These are phyloP conservation scores for Rhytidiadelphus loreus DNA, from an alignment of 225 moss, liverwort and hornwort genomes.

Conservation along the genomic window DNA sequence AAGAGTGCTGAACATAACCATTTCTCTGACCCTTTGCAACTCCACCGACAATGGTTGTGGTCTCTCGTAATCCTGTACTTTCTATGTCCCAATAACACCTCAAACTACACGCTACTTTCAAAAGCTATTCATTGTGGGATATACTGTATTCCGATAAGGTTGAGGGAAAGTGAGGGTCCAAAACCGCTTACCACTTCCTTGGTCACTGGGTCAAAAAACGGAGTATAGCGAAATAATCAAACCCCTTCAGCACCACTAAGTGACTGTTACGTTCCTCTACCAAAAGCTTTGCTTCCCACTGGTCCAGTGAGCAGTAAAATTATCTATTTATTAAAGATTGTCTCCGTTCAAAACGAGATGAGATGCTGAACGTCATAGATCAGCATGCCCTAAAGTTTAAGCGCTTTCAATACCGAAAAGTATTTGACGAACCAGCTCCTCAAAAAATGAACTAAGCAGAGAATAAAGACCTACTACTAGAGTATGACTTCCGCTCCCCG, in stretches of 20 bases:
- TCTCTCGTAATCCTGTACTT: not conserved
- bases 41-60: not conserved
- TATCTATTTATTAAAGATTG: not conserved
- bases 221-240: constrained; percentile 28
- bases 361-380: not conserved
- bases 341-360: not conserved
- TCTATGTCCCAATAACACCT: not conserved
- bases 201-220: not conserved
- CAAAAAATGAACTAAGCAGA: not conserved
- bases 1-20: not conserved
- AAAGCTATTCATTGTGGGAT: not conserved
- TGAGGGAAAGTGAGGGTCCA: not conserved
- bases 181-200: constrained; percentile 32
- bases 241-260: constrained; percentile 25
- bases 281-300: not conserved
- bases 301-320: not conserved
- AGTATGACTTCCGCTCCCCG: not conserved
- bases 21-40: not conserved
- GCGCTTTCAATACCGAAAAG: not conserved
- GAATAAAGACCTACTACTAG: not conserved
- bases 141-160: not conserved
- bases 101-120: not conserved
- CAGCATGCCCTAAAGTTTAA: not conserved
- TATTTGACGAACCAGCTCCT: not conserved
- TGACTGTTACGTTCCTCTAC: constrained; percentile 9